These are phyloP conservation scores for Alternaria rosae DNA, from an alignment of 2,329 filamentous ascomycete species.

Conservation along the genomic window DNA sequence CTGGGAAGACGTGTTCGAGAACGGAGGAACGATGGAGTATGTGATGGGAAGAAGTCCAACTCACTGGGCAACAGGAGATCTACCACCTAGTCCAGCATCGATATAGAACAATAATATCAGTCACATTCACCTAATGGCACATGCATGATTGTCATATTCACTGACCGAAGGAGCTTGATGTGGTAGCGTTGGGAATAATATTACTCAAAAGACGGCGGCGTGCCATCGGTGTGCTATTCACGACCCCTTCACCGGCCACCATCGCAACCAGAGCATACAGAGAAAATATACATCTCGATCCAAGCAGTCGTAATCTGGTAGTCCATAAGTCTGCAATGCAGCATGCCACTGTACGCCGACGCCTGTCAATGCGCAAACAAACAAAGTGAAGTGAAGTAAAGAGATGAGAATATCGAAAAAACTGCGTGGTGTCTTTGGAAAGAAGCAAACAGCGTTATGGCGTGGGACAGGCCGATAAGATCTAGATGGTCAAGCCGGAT, in stretches of 20 bases:
- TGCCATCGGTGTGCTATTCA: conserved; percentile 2
- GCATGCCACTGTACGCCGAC: conserved; percentile 2
- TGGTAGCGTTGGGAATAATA: neutral
- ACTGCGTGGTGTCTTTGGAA: neutral
- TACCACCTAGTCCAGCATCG: conserved; percentile 67
- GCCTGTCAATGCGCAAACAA: conserved; percentile 1
- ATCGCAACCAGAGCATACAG: neutral
- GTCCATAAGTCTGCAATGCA: neutral
- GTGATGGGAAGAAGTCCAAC: conserved; percentile 60
- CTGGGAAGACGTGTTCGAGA: conserved; percentile 71
- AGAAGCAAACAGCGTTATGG: neutral
- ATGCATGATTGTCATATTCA: neutral
- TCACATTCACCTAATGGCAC: neutral
- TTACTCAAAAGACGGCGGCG: neutral
- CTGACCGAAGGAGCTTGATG: neutral
- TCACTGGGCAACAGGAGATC: conserved; percentile 67
- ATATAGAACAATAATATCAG: neutral
- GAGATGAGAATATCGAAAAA: neutral
- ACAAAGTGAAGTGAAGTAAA: neutral
- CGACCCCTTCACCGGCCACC: neutral
- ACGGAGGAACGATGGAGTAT: conserved; percentile 67
- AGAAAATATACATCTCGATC: neutral
- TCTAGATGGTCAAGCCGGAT: neutral
- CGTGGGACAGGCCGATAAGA: neutral
- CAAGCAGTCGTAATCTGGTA: neutral